These are phyloP conservation scores for Sclerotinia minor DNA, from an alignment of 2,329 filamentous ascomycete species.

Conservation along the genomic window DNA sequence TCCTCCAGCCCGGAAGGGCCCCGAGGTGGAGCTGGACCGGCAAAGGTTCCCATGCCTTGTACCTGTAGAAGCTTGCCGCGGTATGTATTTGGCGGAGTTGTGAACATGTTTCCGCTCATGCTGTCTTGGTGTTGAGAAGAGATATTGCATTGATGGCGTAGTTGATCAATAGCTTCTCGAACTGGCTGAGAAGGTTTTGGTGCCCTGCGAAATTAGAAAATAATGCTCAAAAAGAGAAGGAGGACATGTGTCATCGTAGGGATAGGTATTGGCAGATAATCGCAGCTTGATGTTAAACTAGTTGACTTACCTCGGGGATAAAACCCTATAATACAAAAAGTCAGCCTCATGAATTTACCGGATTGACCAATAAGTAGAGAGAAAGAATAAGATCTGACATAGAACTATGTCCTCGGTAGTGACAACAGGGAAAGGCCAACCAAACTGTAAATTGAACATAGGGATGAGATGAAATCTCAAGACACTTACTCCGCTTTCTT, in stretches of 20 bases:
- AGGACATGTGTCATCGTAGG: too few relatives aligned
- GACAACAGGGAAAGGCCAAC: not conserved
- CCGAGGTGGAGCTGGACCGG: too few relatives aligned
- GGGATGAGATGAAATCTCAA: not conserved
- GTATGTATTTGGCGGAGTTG: not conserved
- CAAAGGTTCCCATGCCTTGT: not conserved
- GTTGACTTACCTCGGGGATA: not conserved
- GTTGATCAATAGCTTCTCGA: not conserved
- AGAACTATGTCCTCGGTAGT: too few relatives aligned
- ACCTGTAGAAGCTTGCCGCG: not conserved
- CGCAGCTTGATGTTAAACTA: not conserved
- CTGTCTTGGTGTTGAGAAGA: not conserved
- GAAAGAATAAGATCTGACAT: not conserved
- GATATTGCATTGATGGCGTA: not conserved
- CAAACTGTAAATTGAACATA: not conserved
- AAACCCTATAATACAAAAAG: not conserved
- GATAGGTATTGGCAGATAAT: too few relatives aligned
- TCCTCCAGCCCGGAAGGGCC: not conserved
- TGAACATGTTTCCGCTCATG: not conserved
- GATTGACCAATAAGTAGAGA: not conserved
- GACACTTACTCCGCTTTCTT: constrained; percentile 8
- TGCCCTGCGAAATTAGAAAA: constrained; percentile 1
- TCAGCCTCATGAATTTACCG: not conserved
- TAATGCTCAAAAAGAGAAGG: not conserved
- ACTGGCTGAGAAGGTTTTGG: constrained; percentile 1